Conservation (phyloP, 1,139 yeast species). For the Entelexis paramagnoliae region DNA sequence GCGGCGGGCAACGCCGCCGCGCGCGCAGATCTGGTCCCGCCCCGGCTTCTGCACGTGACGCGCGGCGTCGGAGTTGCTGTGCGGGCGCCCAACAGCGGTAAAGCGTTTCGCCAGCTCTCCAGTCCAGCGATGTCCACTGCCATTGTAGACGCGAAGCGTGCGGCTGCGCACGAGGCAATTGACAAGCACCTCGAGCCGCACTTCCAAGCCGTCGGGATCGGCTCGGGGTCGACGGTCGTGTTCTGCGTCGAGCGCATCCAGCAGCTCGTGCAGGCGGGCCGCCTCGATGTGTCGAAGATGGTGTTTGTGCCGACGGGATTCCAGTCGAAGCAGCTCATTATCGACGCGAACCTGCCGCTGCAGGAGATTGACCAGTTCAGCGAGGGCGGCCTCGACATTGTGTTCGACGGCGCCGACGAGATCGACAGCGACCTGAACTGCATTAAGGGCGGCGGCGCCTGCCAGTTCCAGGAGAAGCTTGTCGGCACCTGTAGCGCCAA, state of each 20-base stretch:
- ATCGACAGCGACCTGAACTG: slow-evolving; percentile 71
- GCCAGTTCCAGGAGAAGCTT: slow-evolving; percentile 90
- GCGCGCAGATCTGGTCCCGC: not conserved
- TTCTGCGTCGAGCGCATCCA: slow-evolving; percentile 93
- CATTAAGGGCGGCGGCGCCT: slow-evolving; percentile 98
- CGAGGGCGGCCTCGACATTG: slow-evolving; percentile 58
- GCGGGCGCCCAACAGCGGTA: not conserved
- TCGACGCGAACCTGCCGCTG: slow-evolving; percentile 65
- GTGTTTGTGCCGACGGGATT: slow-evolving; percentile 89
- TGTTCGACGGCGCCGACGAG: slow-evolving; percentile 98
- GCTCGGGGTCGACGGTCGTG: slow-evolving; percentile 93
- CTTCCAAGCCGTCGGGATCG: slow-evolving; percentile 80
- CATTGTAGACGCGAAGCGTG: slow-evolving; percentile 47
- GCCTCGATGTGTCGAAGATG: slow-evolving; percentile 30
- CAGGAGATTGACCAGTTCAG: slow-evolving; percentile 79
- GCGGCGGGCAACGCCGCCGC: not conserved
- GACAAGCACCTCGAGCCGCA: slow-evolving; percentile 68
- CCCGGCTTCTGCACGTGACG: not conserved
- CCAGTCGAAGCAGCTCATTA: slow-evolving; percentile 79
- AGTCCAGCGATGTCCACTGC: slow-evolving; percentile 6
- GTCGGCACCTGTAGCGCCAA: slow-evolving; percentile 72
- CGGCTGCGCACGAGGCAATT: slow-evolving; percentile 87
- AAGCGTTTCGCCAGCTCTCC: not conserved
- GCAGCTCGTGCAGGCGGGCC: slow-evolving; percentile 50
- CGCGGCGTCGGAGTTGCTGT: not conserved